Conservation (phyloP, 345 rosid genomes). For the Stellera chamaejasme region DNA sequence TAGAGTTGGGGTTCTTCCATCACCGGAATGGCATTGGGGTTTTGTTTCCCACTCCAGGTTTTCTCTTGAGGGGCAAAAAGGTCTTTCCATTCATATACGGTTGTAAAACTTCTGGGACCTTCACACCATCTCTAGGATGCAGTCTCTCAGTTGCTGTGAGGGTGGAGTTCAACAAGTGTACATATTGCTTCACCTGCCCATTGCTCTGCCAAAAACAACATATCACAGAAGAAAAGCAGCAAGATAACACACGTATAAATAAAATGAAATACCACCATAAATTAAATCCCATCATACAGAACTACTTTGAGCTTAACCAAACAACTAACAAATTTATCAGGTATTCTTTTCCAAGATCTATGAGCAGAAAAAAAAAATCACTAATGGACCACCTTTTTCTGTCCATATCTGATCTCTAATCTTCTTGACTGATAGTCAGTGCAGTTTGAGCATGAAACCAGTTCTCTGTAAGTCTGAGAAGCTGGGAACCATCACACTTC, state of each 20-base stretch:
- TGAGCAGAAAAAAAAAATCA: not conserved
- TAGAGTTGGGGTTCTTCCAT: no score
- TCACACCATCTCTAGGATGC: constrained; percentile 56
- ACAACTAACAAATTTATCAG: not conserved
- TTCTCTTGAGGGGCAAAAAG: constrained; percentile 33
- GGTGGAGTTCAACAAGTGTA: constrained; percentile 50
- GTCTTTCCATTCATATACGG: constrained; percentile 37
- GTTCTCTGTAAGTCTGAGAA: constrained; percentile 44
- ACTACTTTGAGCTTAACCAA: not conserved
- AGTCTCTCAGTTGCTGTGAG: constrained; percentile 60
- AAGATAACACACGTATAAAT: not conserved
- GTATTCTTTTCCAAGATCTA: not conserved
- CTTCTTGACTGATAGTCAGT: constrained; percentile 58
- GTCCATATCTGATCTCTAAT: constrained; percentile 48
- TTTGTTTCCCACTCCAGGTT: constrained; percentile 19
- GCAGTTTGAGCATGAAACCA: constrained; percentile 62
- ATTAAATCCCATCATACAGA: no score
- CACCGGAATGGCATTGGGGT: no score
- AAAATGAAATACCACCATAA: not conserved
- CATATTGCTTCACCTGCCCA: constrained; percentile 43
- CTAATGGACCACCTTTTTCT: constrained; percentile 34
- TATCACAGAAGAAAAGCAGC: constrained; percentile 2
- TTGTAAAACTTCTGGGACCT: constrained; percentile 34
- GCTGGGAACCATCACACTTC: constrained; percentile 66
- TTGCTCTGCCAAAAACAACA: constrained; percentile 27